A percentile compares a stretch with the other conserved stretches of the same genome.
Evolutionary conservation across 2,329 filamentous ascomycete genomes (phyloP).

Genomic region (Microascus cirrosus): DNA sequence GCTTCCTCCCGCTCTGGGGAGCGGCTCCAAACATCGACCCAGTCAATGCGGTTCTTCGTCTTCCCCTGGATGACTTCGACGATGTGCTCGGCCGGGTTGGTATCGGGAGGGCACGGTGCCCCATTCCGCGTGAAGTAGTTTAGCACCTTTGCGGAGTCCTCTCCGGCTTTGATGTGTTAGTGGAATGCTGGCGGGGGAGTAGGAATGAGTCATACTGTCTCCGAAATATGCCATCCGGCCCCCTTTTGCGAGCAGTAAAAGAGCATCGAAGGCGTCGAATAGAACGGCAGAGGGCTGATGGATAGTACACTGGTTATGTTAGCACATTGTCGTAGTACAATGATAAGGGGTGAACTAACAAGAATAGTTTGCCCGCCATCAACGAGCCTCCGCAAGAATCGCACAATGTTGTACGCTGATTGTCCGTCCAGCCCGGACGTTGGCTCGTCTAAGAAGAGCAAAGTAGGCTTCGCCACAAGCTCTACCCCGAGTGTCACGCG

Average conservation of each 20-base stretch:
- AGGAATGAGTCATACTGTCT: not conserved
- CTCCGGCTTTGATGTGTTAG: constrained; percentile 7
- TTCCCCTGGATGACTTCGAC: constrained; percentile 34
- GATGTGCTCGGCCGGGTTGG: constrained; percentile 32
- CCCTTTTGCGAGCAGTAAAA: constrained; percentile 11
- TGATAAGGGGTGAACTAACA: not conserved
- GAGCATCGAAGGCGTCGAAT: constrained; percentile 29
- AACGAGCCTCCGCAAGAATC: constrained; percentile 32
- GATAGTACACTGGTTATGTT: constrained; percentile 33
- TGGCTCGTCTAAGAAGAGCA: constrained; percentile 59
- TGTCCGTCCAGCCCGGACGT: constrained; percentile 34
- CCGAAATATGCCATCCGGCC: constrained; percentile 10
- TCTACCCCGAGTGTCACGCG: constrained; percentile 61
- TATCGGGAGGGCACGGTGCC: constrained; percentile 25
- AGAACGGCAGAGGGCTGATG: constrained; percentile 50
- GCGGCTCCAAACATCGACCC: constrained; percentile 47
- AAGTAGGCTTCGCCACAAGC: constrained; percentile 55
- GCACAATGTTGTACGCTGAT: constrained; percentile 26
- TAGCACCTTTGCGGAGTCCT: constrained; percentile 9
- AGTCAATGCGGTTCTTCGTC: constrained; percentile 25
- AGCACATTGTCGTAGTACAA: not conserved
- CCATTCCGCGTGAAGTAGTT: constrained; percentile 39
- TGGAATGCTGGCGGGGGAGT: not conserved
- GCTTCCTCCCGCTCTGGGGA: constrained; percentile 40
- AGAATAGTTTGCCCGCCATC: constrained; percentile 56